Base-by-base conservation (phyloP, 1,284 basidiomycete species). In the Cystobasidium pallidum region DNA sequence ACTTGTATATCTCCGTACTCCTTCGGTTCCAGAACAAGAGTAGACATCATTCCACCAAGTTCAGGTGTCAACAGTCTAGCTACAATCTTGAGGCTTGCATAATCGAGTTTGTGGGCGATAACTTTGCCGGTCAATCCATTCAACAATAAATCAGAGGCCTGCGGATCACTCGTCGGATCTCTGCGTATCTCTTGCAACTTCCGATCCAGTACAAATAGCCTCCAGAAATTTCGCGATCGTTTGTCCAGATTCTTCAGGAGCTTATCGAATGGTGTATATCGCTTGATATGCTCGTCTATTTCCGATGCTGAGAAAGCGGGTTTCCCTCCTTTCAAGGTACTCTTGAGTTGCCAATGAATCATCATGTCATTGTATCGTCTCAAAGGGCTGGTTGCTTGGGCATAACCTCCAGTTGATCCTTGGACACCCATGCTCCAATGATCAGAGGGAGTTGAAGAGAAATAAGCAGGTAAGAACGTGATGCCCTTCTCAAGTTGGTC, bases 281-380 rank as follows among this genome's bases (percentile, higher is more conserved):
- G 47, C 17, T 41, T 36, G 6, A 71, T 71, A 19, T 62, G 41
- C 10, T 49, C 28, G 36, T 71, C 41, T 19, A 71, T 63, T 1
- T 71, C 68, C 11, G 28, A n/a, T 2, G 11, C 17, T 17, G 59
- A 63, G 51, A 71, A 71, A 3, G 36, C 28, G 8, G 68, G 68
- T 26, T 52, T 64, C 3, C 17, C 45, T 52, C 15, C 72, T 19
- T 81, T 79, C 0, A 97, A 82, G 1, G 86, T 86, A 59, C 88
- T 83, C 80, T 97, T 95, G 81, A 99, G 87, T 81, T 98, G 94
- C 92, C 94, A 99, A 82, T 99, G 96, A 10, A 84, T 83, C 4
- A 96, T 79, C 76, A 98, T 81, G 81, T 99, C 96, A 49, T 84
- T 81, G 80, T 88, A 97, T 26, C 96, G 86, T 52, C 96, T 86